Conservation (phyloP, 2,329 filamentous ascomycete genomes). For the Paecilomyces fulvus region DNA sequence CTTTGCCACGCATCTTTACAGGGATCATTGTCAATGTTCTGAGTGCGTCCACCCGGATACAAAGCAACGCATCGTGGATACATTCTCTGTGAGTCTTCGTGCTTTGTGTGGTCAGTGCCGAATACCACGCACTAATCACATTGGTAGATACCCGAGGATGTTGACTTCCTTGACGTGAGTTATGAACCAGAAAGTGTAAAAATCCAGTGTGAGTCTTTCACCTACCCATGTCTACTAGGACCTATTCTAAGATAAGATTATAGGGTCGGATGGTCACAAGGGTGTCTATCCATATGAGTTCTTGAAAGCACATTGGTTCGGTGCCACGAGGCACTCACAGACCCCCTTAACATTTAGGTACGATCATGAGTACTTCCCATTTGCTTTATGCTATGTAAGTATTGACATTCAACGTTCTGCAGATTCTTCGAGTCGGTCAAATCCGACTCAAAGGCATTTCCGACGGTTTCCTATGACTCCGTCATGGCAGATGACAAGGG, state of each 20-base stretch:
- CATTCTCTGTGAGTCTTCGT: slow-evolving; percentile 48
- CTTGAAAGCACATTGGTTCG: slow-evolving; percentile 41
- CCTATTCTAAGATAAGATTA: slow-evolving; percentile 5
- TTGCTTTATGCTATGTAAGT: background rate
- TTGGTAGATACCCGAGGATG: slow-evolving; percentile 39
- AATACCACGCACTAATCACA: slow-evolving; percentile 8
- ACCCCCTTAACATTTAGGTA: slow-evolving; percentile 12
- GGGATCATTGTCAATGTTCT: slow-evolving; percentile 65
- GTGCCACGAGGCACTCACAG: slow-evolving; percentile 18
- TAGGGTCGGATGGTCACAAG: slow-evolving; percentile 61
- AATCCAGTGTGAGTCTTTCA: slow-evolving; percentile 42
- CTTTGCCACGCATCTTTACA: slow-evolving; percentile 16
- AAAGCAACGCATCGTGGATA: slow-evolving; percentile 59
- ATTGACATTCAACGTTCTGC: background rate
- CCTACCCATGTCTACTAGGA: slow-evolving; percentile 3
- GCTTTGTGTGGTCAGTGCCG: background rate
- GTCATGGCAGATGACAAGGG: slow-evolving; percentile 52
- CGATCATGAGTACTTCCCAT: slow-evolving; percentile 11
- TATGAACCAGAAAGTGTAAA: slow-evolving; percentile 31
- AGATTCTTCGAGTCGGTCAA: slow-evolving; percentile 33
- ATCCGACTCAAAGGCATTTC: slow-evolving; percentile 39
- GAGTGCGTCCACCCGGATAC: slow-evolving; percentile 62
- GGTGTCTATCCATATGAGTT: slow-evolving; percentile 61
- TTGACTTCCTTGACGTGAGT: slow-evolving; percentile 27
- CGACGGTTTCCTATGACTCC: slow-evolving; percentile 51